Conservation (phyloP, 2,329 filamentous ascomycete genomes). For the Cladobotryum mycophilum region DNA sequence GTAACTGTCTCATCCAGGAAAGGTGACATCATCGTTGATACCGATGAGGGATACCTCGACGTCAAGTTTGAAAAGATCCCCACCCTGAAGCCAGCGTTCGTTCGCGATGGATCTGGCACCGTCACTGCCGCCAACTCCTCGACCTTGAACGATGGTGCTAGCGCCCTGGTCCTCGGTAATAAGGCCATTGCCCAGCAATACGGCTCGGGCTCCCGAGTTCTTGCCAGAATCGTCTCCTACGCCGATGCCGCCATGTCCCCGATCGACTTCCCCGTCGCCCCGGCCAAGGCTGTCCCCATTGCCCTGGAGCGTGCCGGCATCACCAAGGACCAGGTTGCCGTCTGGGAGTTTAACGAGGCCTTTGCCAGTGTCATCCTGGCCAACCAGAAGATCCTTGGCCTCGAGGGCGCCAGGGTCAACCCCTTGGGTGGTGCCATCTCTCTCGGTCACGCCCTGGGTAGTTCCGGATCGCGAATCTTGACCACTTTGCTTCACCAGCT, state of each 20-base stretch:
- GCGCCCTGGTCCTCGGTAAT: constrained; percentile 78
- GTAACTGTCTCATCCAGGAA: constrained; percentile 82
- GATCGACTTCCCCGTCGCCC: constrained; percentile 91
- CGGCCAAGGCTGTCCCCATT: constrained; percentile 84
- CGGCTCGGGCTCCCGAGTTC: constrained; percentile 67
- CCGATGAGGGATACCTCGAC: constrained; percentile 85
- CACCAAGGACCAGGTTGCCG: constrained; percentile 79
- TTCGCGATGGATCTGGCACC: constrained; percentile 76
- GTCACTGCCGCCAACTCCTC: constrained; percentile 94
- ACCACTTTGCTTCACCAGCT: constrained; percentile 88
- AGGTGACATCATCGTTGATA: constrained; percentile 70
- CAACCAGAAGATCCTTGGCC: constrained; percentile 84
- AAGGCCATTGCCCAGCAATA: constrained; percentile 75
- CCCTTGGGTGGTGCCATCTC: constrained; percentile 87
- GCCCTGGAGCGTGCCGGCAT: constrained; percentile 85
- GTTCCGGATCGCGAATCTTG: constrained; percentile 86
- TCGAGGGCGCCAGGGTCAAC: constrained; percentile 76
- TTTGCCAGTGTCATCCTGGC: constrained; percentile 94
- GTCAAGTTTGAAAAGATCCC: constrained; percentile 81
- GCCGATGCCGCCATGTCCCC: constrained; percentile 88
- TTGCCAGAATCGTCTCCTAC: constrained; percentile 79
- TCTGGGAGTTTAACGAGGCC: constrained; percentile 99
- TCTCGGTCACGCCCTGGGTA: constrained; percentile 84
- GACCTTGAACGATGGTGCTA: constrained; percentile 90
- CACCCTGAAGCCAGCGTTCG: constrained; percentile 84